Percentiles rank a stretch among this genome's conserved stretches.
phyloP scores from a whole-genome alignment of 139 green algal species.

The Tetratostichococcus sp. region DNA sequence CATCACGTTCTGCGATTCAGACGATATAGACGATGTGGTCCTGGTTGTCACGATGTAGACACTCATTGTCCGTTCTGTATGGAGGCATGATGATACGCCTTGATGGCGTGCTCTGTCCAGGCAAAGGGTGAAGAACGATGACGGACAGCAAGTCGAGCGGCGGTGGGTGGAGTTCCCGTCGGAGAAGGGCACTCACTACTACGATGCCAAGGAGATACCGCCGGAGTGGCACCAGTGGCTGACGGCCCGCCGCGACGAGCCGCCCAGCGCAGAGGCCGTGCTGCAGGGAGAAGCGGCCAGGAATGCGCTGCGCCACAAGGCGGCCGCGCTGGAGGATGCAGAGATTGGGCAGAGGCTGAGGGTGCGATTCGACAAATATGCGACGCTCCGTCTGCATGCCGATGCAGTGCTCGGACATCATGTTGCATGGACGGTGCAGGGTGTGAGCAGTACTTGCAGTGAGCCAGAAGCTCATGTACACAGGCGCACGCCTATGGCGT shows the following conservation, averaged over 20 bases:
- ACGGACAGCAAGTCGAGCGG: conserved; percentile 20
- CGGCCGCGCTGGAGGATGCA: neutral
- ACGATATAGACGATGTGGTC: neutral
- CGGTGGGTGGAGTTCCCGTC: conserved; percentile 19
- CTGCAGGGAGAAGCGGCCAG: neutral
- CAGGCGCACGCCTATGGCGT: neutral
- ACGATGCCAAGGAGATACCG: conserved; percentile 15
- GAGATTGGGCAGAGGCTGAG: neutral
- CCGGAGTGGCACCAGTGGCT: conserved; percentile 23
- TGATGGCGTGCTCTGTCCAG: conserved; percentile 3
- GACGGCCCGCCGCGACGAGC: neutral
- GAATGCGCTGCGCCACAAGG: neutral
- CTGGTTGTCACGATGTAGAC: too few relatives aligned
- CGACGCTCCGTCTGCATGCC: too few relatives aligned
- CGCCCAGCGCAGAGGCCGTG: neutral
- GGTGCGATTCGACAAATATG: neutral
- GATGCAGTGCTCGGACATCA: too few relatives aligned
- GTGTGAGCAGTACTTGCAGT: too few relatives aligned
- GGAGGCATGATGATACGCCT: too few relatives aligned
- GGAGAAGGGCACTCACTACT: neutral
- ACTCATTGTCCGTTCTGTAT: too few relatives aligned
- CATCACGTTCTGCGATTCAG: too few relatives aligned
- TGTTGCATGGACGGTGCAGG: too few relatives aligned
- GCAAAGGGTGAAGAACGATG: conserved; percentile 12
- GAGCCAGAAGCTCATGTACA: too few relatives aligned